Evolutionary conservation across 129 eudicot genomes (phyloP).

Genomic region (Flaveria bidentis): DNA sequence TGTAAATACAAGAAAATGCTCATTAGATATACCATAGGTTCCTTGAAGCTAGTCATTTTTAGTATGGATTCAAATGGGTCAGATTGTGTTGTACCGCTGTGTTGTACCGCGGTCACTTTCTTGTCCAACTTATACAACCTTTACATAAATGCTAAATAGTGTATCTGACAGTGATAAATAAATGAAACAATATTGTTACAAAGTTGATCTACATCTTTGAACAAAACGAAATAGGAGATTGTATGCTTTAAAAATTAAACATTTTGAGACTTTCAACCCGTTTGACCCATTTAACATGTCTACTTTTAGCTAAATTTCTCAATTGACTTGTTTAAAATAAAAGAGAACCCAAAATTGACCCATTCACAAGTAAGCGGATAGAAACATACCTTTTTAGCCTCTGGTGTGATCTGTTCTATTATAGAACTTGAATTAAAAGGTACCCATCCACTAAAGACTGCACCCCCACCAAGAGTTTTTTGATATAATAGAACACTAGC

Average conservation of each 20-base stretch:
- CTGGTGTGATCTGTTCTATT: constrained; percentile 61
- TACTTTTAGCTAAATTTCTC: background rate
- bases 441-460: constrained; percentile 96
- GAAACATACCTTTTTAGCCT: constrained; percentile 71
- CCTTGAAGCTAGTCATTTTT: background rate
- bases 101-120: too few species aligned
- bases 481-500: constrained; percentile 88
- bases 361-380: background rate
- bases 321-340: background rate
- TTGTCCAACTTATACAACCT: too few species aligned
- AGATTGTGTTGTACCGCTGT: too few species aligned
- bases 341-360: background rate
- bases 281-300: background rate
- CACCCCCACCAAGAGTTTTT: constrained; percentile 91
- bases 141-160: too few species aligned
- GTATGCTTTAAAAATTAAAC: background rate
- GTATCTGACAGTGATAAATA: too few species aligned
- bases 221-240: background rate
- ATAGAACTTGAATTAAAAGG: constrained; percentile 74
- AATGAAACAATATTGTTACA: constrained; percentile 39
- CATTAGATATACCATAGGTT: constrained; percentile 1
- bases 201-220: background rate
- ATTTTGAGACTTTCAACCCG: background rate
- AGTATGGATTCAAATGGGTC: too few species aligned
- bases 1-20: constrained; percentile 24